phyloP scores from a whole-genome alignment of 306 rosid species.

The Albizia julibrissin region DNA sequence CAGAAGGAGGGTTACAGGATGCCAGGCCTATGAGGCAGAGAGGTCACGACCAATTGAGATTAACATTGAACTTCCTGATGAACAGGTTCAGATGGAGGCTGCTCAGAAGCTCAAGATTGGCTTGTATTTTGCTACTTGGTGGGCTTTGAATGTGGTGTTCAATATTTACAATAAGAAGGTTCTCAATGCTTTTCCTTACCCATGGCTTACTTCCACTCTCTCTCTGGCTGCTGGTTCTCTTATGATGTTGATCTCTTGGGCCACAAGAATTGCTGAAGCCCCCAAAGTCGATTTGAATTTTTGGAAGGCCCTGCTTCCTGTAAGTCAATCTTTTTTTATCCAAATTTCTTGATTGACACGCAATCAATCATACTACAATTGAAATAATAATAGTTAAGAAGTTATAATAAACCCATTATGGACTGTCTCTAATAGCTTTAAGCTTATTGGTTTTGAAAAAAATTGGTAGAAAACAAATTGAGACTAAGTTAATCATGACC shows the following conservation, averaged over 20 bases:
- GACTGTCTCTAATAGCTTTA: background rate
- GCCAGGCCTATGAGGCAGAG: constrained; percentile 74
- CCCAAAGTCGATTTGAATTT: constrained; percentile 69
- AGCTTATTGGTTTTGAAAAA: background rate
- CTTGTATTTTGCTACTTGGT: constrained; percentile 73
- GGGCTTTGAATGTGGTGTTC: constrained; percentile 91
- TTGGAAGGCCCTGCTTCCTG: constrained; percentile 77
- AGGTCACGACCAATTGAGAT: constrained; percentile 54
- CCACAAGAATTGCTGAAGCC: constrained; percentile 56
- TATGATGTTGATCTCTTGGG: constrained; percentile 82
- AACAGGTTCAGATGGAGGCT: constrained; percentile 37
- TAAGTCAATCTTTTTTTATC: constrained; percentile 21
- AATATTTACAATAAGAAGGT: constrained; percentile 88
- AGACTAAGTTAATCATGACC: background rate
- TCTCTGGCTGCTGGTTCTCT: constrained; percentile 83
- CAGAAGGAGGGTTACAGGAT: constrained; percentile 33
- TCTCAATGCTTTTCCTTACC: constrained; percentile 72
- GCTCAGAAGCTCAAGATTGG: constrained; percentile 65
- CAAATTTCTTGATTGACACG: background rate
- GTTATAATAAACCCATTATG: background rate
- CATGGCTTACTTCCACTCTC: constrained; percentile 81
- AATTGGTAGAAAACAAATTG: background rate
- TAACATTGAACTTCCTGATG: constrained; percentile 57
- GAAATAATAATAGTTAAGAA: background rate
- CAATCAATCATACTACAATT: background rate